Percentiles rank a stretch among this genome's conserved stretches.
These are phyloP conservation scores for Neurospora sp. DNA, from an alignment of 495 filamentous ascomycete species.

Conservation along the genomic window DNA sequence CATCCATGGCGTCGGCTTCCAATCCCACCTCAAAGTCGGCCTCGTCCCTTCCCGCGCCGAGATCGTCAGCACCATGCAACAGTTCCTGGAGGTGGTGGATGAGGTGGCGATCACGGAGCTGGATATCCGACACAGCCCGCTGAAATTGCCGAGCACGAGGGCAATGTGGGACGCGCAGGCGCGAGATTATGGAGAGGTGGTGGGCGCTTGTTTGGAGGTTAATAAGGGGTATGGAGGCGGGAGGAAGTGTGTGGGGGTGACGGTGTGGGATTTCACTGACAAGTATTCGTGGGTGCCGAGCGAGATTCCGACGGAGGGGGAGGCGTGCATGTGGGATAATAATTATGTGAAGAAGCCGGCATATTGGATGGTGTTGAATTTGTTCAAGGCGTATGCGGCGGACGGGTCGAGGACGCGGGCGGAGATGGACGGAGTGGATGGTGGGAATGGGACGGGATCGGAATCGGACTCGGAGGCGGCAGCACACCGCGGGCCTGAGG, in stretches of 20 bases:
- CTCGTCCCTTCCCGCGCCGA: slow-evolving; percentile 28
- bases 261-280: slow-evolving; percentile 52
- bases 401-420: neutral
- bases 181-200: slow-evolving; percentile 39
- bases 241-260: slow-evolving; percentile 45
- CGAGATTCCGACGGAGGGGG: slow-evolving; percentile 41
- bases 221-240: slow-evolving; percentile 1
- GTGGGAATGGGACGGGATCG: neutral
- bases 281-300: slow-evolving; percentile 41
- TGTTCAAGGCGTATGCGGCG: slow-evolving; percentile 13
- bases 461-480: neutral
- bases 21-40: slow-evolving; percentile 47
- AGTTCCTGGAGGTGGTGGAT: slow-evolving; percentile 33
- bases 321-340: slow-evolving; percentile 40
- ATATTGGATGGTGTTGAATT: slow-evolving; percentile 23
- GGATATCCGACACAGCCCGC: slow-evolving; percentile 39
- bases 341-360: slow-evolving; percentile 42
- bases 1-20: slow-evolving; percentile 47
- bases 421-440: neutral
- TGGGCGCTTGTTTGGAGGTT: slow-evolving; percentile 38
- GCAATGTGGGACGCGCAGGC: slow-evolving; percentile 38
- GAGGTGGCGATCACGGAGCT: slow-evolving; percentile 51
- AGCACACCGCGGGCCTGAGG: neutral
- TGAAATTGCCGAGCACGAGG: slow-evolving; percentile 16
- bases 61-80: slow-evolving; percentile 26